These are phyloP conservation scores for Fusarium pseudocircinatum DNA, from an alignment of 2,329 filamentous ascomycete species.

Conservation along the genomic window DNA sequence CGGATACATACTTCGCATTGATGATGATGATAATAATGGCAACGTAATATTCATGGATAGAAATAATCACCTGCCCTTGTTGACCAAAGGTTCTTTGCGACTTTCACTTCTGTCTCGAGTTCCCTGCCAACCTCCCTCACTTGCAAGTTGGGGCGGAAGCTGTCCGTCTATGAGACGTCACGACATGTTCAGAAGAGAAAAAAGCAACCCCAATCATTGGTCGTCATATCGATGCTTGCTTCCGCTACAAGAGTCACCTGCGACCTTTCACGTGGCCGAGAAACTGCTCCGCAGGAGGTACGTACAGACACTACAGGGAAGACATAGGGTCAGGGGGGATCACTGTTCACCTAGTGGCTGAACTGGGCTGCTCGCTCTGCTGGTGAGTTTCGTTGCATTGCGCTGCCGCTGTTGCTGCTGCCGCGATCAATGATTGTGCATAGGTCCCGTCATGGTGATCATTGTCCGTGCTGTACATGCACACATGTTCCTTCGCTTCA, in stretches of 20 bases:
- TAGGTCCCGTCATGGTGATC: slow-evolving; percentile 23
- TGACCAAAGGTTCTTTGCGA: background rate
- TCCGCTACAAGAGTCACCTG: slow-evolving; percentile 24
- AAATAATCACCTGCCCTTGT: background rate
- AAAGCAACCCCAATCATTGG: slow-evolving; percentile 5
- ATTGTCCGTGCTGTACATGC: slow-evolving; percentile 25
- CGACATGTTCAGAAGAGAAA: slow-evolving; percentile 3
- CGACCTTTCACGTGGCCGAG: slow-evolving; percentile 27
- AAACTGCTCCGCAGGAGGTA: slow-evolving; percentile 8
- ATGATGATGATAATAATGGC: background rate
- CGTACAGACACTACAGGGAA: background rate
- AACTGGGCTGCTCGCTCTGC: background rate
- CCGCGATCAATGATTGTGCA: slow-evolving; percentile 17
- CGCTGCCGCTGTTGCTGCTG: background rate
- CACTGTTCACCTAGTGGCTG: background rate
- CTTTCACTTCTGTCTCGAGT: background rate
- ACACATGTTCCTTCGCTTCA: background rate
- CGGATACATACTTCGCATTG: background rate
- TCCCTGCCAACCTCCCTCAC: background rate
- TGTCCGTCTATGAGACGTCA: background rate
- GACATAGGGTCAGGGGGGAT: background rate
- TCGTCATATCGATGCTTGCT: slow-evolving; percentile 3
- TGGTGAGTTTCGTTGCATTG: background rate
- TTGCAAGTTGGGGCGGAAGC: background rate
- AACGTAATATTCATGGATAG: background rate